A percentile compares a stretch with the other conserved stretches of the same genome.
These are phyloP conservation scores for Lachnellula subtilissima DNA, from an alignment of 2,329 filamentous ascomycete species.

Conservation along the genomic window DNA sequence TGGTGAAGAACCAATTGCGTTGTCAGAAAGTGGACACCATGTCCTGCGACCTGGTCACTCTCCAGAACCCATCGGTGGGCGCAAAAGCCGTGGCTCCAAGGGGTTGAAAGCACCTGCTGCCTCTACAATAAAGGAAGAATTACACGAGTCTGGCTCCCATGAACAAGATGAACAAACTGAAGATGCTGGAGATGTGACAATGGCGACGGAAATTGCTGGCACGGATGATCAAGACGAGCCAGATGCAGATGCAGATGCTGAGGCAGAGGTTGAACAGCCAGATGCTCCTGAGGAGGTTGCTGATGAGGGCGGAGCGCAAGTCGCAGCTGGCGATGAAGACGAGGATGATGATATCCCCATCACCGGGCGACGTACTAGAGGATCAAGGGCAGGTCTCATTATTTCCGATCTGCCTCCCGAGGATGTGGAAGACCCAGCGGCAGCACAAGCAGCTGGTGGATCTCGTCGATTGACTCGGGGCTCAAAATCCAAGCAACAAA, in stretches of 20 bases:
- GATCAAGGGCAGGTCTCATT: constrained; percentile 33
- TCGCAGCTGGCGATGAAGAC: constrained; percentile 21
- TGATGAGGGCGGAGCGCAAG: constrained; percentile 23
- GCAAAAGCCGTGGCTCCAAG: constrained; percentile 28
- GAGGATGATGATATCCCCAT: constrained; percentile 33
- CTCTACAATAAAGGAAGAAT: constrained; percentile 32
- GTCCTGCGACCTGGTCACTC: constrained; percentile 48
- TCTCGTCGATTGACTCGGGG: constrained; percentile 29
- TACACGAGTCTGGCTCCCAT: constrained; percentile 30
- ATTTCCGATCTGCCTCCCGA: constrained; percentile 17
- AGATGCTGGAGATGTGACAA: constrained; percentile 3
- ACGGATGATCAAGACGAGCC: constrained; percentile 27
- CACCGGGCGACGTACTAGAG: constrained; percentile 33
- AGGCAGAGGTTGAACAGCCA: constrained; percentile 9
- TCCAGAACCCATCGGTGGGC: constrained; percentile 44
- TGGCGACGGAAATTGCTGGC: constrained; percentile 24
- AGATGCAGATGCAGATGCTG: constrained; percentile 14
- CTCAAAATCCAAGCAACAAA: constrained; percentile 23
- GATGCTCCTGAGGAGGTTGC: constrained; percentile 22
- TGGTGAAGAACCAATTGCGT: constrained; percentile 51
- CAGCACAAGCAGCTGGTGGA: constrained; percentile 14
- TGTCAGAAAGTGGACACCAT: constrained; percentile 58
- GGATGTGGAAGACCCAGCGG: constrained; percentile 41
- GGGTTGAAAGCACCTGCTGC: constrained; percentile 26
- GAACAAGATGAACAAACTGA: constrained; percentile 23